Conservation (phyloP, 106 monocot genomes). For the Acorus calamus region DNA sequence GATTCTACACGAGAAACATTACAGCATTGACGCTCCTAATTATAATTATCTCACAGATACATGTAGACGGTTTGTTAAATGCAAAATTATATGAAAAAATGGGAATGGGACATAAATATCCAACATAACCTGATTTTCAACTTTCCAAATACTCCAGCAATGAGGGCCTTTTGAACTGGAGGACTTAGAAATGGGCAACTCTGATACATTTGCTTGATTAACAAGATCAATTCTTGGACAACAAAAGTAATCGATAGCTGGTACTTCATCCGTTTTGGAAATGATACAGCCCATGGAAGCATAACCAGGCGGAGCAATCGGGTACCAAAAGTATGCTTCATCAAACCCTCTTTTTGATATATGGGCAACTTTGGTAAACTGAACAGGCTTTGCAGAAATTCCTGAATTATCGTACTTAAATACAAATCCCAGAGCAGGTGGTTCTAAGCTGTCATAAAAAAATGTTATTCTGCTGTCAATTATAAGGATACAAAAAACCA, state of each 20-base stretch:
- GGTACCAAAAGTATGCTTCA: constrained; percentile 88
- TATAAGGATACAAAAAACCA: background rate
- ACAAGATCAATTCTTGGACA: constrained; percentile 90
- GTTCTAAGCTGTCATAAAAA: constrained; percentile 57
- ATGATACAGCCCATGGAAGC: constrained; percentile 85
- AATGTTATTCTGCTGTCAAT: background rate
- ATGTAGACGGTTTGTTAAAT: too few species aligned
- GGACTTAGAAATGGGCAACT: constrained; percentile 63
- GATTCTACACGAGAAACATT: background rate
- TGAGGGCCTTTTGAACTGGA: constrained; percentile 54
- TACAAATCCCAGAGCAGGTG: constrained; percentile 74
- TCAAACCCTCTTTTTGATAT: constrained; percentile 60
- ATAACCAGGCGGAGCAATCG: constrained; percentile 91
- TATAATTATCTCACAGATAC: too few species aligned
- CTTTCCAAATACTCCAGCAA: constrained; percentile 99
- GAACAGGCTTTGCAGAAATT: constrained; percentile 65
- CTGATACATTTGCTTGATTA: constrained; percentile 60
- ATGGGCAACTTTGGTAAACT: constrained; percentile 81
- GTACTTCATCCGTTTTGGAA: constrained; percentile 63
- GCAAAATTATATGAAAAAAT: too few species aligned
- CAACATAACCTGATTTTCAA: constrained; percentile 79
- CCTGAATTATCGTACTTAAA: constrained; percentile 63
- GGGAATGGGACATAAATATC: too few species aligned
- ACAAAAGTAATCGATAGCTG: constrained; percentile 58
- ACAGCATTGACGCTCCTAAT: background rate